phyloP scores from a whole-genome alignment of 768 basidiomycete species.

The Pholiota microspora region DNA sequence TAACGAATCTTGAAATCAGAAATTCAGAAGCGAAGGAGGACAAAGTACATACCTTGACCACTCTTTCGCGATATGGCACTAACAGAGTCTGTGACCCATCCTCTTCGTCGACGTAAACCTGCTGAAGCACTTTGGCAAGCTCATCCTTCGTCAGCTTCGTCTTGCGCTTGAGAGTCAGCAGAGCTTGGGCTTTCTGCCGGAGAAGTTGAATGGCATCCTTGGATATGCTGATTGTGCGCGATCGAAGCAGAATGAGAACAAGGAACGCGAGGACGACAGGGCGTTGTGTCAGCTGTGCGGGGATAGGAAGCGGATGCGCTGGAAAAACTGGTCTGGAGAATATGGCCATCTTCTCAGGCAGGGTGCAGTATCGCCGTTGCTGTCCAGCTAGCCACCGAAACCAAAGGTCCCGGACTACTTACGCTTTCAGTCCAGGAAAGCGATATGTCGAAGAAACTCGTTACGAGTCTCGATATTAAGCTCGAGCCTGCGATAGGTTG shows the following conservation, averaged over 20 bases:
- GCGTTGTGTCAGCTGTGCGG: constrained; percentile 15
- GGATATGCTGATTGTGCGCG: constrained; percentile 36
- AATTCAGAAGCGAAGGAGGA: background rate
- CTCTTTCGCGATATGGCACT: constrained; percentile 60
- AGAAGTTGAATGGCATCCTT: constrained; percentile 26
- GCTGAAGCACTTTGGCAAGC: constrained; percentile 48
- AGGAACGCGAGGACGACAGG: constrained; percentile 42
- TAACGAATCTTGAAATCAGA: constrained; percentile 14
- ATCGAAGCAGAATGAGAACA: constrained; percentile 50
- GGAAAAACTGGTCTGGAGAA: constrained; percentile 17
- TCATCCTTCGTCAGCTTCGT: constrained; percentile 36
- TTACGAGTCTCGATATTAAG: too few relatives aligned
- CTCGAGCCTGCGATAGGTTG: too few relatives aligned
- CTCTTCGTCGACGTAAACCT: constrained; percentile 58
- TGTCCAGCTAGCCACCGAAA: background rate
- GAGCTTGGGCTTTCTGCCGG: constrained; percentile 15
- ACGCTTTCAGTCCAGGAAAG: too few relatives aligned
- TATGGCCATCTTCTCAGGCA: constrained; percentile 4
- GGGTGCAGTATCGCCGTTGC: background rate
- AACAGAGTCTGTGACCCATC: constrained; percentile 64
- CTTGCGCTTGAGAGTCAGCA: constrained; percentile 13
- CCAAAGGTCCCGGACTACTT: background rate
- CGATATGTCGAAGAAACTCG: too few relatives aligned
- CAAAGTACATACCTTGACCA: constrained; percentile 53
- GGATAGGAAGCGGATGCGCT: constrained; percentile 15